Conservation (phyloP, 208 protist genomes). For the Entamoeba dispar region DNA sequence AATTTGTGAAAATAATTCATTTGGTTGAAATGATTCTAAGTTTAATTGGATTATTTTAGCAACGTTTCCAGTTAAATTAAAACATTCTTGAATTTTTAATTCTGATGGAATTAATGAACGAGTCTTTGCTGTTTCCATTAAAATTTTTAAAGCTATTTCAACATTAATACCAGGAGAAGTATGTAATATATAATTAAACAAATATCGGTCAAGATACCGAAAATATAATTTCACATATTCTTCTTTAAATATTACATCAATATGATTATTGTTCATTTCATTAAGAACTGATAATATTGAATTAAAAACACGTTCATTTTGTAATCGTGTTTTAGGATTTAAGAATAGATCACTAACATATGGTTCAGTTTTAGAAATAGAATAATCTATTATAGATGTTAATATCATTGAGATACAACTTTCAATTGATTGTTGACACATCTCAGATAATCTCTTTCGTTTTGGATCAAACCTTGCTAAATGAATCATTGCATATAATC, state of each 20-base stretch:
- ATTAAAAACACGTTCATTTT: background rate
- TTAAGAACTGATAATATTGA: background rate
- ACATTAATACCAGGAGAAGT: background rate
- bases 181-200: background rate
- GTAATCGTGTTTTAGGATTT: background rate
- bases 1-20: background rate
- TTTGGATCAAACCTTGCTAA: background rate
- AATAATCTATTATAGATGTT: background rate
- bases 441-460: background rate
- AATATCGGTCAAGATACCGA: background rate
- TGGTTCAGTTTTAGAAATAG: background rate
- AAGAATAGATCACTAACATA: background rate
- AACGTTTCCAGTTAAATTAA: background rate
- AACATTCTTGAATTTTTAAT: background rate
- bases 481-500: background rate
- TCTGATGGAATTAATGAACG: background rate
- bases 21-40: background rate
- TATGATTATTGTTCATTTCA: background rate
- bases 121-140: background rate
- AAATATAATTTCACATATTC: background rate
- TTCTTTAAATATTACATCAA: background rate
- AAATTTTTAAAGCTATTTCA: background rate
- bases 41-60: background rate
- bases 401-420: background rate
- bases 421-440: background rate